Evolutionary conservation across 345 rosid species (phyloP).

Genomic region (Physaria fendleri): DNA sequence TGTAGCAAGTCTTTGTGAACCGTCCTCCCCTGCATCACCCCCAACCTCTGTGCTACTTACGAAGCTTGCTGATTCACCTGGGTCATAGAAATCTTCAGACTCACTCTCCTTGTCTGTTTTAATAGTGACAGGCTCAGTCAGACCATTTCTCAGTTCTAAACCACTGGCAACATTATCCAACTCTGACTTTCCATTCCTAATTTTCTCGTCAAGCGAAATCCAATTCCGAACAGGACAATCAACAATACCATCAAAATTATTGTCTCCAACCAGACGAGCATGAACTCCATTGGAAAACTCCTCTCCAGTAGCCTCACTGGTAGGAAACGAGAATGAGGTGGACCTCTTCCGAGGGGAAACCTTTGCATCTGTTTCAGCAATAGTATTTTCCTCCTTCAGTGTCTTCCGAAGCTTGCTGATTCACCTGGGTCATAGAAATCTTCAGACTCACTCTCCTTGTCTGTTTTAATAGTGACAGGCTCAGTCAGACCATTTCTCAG

Average conservation of each 20-base stretch:
- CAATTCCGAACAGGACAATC: slow-evolving; percentile 25
- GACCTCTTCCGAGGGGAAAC: slow-evolving; percentile 27
- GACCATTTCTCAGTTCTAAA: slow-evolving; percentile 19
- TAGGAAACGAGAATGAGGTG: slow-evolving; percentile 36
- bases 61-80: slow-evolving; percentile 54
- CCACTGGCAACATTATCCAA: slow-evolving; percentile 20
- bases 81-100: slow-evolving; percentile 58
- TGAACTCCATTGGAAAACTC: slow-evolving; percentile 18
- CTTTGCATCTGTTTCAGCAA: slow-evolving; percentile 20
- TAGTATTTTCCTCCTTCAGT: slow-evolving; percentile 20
- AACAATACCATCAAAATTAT: slow-evolving; percentile 27
- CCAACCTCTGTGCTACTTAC: slow-evolving; percentile 56
- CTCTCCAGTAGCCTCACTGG: slow-evolving; percentile 26
- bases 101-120: slow-evolving; percentile 41
- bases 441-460: slow-evolving; percentile 43
- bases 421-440: slow-evolving; percentile 68
- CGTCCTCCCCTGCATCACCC: slow-evolving; percentile 38
- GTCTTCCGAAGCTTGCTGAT: slow-evolving; percentile 43
- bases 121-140: slow-evolving; percentile 16
- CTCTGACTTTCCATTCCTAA: slow-evolving; percentile 20
- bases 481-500: slow-evolving; percentile 19
- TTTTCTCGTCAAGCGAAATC: slow-evolving; percentile 15
- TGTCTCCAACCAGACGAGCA: slow-evolving; percentile 5
- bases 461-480: slow-evolving; percentile 25
- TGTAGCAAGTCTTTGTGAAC: slow-evolving; percentile 37